phyloP scores from a whole-genome alignment of 441 rosid genomes.

The Mallotus japonicus region DNA sequence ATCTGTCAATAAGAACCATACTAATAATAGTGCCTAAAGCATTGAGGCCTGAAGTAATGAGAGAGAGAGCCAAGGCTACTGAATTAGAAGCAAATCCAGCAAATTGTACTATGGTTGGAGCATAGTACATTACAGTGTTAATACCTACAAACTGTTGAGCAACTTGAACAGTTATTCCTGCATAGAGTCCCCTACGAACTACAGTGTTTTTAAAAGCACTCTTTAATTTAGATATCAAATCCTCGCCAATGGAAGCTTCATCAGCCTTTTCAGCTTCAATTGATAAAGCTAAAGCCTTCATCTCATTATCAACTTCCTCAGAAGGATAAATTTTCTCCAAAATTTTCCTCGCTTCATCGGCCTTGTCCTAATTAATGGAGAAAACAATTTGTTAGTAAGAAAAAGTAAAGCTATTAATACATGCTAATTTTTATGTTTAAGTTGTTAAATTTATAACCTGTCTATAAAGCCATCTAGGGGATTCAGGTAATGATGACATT shows the following conservation, averaged over 20 bases:
- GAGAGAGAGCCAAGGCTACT: slow-evolving; percentile 70
- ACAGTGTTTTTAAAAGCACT: slow-evolving; percentile 44
- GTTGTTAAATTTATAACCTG: slow-evolving; percentile 19
- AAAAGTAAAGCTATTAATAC: neutral
- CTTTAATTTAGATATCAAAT: slow-evolving; percentile 45
- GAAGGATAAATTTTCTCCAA: slow-evolving; percentile 59
- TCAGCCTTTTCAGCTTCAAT: slow-evolving; percentile 57
- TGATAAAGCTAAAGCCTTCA: slow-evolving; percentile 49
- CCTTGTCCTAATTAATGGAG: slow-evolving; percentile 35
- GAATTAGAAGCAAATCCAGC: slow-evolving; percentile 80
- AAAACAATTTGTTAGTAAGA: neutral
- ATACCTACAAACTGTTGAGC: slow-evolving; percentile 89
- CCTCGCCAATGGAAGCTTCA: slow-evolving; percentile 46
- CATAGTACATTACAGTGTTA: slow-evolving; percentile 86
- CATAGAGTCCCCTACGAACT: slow-evolving; percentile 74
- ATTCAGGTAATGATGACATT: slow-evolving; percentile 74
- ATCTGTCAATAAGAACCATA: slow-evolving; percentile 69
- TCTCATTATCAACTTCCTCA: slow-evolving; percentile 61
- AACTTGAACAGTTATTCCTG: slow-evolving; percentile 77
- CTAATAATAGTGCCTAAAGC: slow-evolving; percentile 67
- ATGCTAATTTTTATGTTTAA: neutral
- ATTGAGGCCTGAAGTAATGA: slow-evolving; percentile 73
- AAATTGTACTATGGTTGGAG: slow-evolving; percentile 78
- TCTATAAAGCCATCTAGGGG: slow-evolving; percentile 84
- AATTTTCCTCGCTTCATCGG: slow-evolving; percentile 53